These are phyloP conservation scores for Brassica incana DNA, from an alignment of 345 rosid species.

Conservation along the genomic window DNA sequence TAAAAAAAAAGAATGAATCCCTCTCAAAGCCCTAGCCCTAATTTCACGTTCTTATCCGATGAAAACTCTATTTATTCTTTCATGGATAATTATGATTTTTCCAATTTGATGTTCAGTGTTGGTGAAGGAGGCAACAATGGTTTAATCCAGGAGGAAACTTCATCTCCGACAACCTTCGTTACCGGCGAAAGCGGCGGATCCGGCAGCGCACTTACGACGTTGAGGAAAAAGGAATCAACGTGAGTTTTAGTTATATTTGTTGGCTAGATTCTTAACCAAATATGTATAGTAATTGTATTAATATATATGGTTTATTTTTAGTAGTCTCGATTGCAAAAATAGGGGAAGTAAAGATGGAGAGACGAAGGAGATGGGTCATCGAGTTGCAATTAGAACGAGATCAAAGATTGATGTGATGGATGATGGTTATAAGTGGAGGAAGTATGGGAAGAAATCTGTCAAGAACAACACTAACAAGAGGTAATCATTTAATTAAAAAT, in stretches of 20 bases:
- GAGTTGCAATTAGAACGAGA: constrained; percentile 82
- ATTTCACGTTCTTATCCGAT: constrained; percentile 22
- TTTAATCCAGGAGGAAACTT: constrained; percentile 29
- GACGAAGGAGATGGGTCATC: constrained; percentile 42
- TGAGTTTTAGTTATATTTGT: constrained; percentile 36
- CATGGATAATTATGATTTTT: constrained; percentile 42
- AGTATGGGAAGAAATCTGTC: constrained; percentile 86
- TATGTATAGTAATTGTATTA: background rate
- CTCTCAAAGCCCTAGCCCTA: constrained; percentile 53
- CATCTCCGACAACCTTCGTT: constrained; percentile 36
- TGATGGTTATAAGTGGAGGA: constrained; percentile 95
- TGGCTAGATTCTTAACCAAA: constrained; percentile 29
- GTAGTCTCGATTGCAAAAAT: constrained; percentile 16
- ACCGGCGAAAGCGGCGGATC: constrained; percentile 27
- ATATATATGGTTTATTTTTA: background rate
- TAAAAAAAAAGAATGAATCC: constrained; percentile 40
- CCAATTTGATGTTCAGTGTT: constrained; percentile 43
- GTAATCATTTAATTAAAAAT: constrained; percentile 40
- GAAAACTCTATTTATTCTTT: constrained; percentile 23
- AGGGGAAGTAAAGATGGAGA: constrained; percentile 39
- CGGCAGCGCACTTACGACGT: constrained; percentile 32
- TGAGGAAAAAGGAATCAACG: constrained; percentile 44
- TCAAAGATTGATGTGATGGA: constrained; percentile 81
- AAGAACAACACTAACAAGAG: constrained; percentile 87
- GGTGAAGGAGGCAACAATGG: constrained; percentile 25